Base-by-base conservation (phyloP, 352 stramenopile genomes). In the Phytophthora megakarya region DNA sequence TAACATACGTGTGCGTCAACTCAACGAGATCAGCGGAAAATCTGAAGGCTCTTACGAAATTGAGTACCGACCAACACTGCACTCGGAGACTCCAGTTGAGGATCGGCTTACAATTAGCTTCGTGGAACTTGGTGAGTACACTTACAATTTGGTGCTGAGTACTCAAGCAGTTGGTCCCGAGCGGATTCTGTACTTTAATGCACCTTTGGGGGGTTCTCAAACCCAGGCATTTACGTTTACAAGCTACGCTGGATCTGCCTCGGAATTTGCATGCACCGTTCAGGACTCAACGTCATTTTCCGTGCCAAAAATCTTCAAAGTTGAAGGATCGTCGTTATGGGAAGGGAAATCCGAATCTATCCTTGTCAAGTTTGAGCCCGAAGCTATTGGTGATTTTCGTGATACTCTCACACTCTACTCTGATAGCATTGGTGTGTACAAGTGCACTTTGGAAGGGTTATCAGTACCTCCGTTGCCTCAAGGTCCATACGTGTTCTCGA, bases 41-140 rank as follows among this genome's bases (percentile, higher is more conserved):
- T 54, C 79, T 0, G 92, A 98, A 67, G 90, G 92, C 1, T 73
- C 75, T 10, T 98, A 94, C 58, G 92, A 97, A 48, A 73, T 98
- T 21, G 89, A 98, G 58, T 98, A 96, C 65, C 78, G 92, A 12
- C 92, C 92, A 7, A 82, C 87, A 6, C 30, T 96, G 25, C 77
- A 92, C 22, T 76, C 57, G 0, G 64, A 65, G 0, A 43, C 65
- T 5, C 72, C 76, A 0, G 61, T 61, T 2, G 82, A 97, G n/a
- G 78, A 73, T 2, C 65, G 59, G 6, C 56, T 96, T n/a, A 84
- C 70, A 0, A 95, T 97, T 25, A 64, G 65, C 21, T 96, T 96
- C 48, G 75, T 81, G 11, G 88, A 97, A 46, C 73, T 98, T 9
- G 92, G 93, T 13, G 84, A 93, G 23, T 98, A 94, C 72, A 86